phyloP scores from a whole-genome alignment of 345 rosid species.

The Syzygium oleosum region DNA sequence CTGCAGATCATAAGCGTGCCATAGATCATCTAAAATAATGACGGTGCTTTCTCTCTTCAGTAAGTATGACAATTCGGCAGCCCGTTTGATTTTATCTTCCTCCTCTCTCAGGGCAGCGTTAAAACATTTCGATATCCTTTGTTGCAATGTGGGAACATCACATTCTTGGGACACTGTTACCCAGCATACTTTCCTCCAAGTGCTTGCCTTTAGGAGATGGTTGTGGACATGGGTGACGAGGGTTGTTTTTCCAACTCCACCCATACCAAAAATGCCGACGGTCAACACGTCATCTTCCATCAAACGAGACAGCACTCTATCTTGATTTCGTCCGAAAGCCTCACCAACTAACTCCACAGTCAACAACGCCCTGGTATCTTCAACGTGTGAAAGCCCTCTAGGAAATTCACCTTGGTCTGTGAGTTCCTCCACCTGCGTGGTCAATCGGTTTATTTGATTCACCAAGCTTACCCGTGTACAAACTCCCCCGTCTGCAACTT shows the following conservation, averaged over 20 bases:
- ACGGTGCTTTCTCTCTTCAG: not conserved
- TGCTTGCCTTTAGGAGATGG: not conserved
- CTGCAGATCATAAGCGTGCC: not conserved
- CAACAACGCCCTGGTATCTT: not conserved
- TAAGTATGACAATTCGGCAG: not conserved
- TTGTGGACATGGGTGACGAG: not conserved
- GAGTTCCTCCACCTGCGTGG: not conserved
- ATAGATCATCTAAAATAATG: conserved; percentile 13
- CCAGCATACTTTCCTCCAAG: not conserved
- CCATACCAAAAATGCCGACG: not conserved
- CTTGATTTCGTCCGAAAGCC: not conserved
- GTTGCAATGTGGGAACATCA: no score
- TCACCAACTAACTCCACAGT: fast-evolving
- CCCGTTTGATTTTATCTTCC: not conserved
- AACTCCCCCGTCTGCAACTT: not conserved
- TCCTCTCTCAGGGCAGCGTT: not conserved
- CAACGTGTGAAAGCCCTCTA: fast-evolving
- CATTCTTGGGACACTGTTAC: not conserved
- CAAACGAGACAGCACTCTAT: not conserved
- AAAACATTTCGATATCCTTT: not conserved
- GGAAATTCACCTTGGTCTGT: not conserved
- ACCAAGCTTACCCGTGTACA: not conserved
- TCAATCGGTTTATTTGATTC: not conserved
- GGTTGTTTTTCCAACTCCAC: not conserved
- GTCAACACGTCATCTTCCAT: not conserved